Conservation (phyloP, 805 yeast genomes). For the Ogataea neopini region DNA sequence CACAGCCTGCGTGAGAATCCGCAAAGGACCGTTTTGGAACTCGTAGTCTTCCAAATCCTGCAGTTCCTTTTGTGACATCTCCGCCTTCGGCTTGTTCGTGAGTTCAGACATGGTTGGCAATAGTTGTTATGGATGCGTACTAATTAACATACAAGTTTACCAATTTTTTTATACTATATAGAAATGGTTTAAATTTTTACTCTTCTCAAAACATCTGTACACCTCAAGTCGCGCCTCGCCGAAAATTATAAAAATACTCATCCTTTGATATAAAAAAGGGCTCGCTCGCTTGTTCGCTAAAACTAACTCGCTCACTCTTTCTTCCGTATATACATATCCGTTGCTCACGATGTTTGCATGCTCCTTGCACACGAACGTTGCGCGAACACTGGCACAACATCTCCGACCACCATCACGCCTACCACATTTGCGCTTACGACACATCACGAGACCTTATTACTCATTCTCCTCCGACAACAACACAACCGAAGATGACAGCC, state of each 20-base stretch:
- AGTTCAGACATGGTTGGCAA: slow-evolving; percentile 50
- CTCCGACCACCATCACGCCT: background rate
- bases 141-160: no score
- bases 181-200: no score
- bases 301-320: background rate
- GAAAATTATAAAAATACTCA: background rate
- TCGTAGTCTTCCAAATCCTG: slow-evolving; percentile 86
- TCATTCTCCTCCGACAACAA: slow-evolving; percentile 4
- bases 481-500: slow-evolving; percentile 11
- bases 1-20: slow-evolving; percentile 82
- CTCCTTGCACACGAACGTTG: background rate
- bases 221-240: background rate
- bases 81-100: slow-evolving; percentile 72
- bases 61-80: slow-evolving; percentile 76
- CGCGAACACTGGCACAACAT: background rate
- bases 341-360: background rate
- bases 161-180: background rate
- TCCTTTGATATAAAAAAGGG: background rate
- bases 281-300: background rate
- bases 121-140: no score
- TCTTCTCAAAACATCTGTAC: slow-evolving; percentile 1
- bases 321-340: background rate
- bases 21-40: slow-evolving; percentile 86
- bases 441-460: slow-evolving; percentile 1
- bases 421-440: background rate